A percentile compares a stretch with the other conserved stretches of the same genome.
phyloP scores from a whole-genome alignment of 192 early-diverging fungal genomes.

The Rhizoclosmatium sp. region DNA sequence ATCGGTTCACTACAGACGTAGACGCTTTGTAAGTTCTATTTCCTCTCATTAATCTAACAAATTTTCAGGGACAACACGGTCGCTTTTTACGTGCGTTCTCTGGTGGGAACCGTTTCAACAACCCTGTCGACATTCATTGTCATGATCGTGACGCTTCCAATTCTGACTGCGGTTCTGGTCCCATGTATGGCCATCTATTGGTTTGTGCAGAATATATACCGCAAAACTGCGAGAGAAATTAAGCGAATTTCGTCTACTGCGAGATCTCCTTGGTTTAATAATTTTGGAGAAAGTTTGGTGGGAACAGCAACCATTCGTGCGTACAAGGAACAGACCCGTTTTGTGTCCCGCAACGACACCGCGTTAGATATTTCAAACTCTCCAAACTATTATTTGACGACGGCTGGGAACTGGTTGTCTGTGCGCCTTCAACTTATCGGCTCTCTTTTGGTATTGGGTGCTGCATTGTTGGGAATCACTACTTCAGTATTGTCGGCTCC shows the following conservation, averaged over 20 bases:
- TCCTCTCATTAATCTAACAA: not conserved
- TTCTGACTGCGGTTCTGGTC: conserved; percentile 63
- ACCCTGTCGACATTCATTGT: conserved; percentile 21
- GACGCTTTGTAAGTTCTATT: conserved; percentile 36
- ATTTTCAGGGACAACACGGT: not conserved
- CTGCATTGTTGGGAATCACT: conserved; percentile 73
- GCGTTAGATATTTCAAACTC: conserved; percentile 40
- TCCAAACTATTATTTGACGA: conserved; percentile 77
- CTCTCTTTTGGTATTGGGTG: conserved; percentile 73
- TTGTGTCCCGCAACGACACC: conserved; percentile 58
- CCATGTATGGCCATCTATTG: conserved; percentile 80
- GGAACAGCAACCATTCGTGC: conserved; percentile 47
- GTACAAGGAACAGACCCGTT: conserved; percentile 14
- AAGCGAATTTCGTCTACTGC: conserved; percentile 40
- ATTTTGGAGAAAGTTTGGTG: conserved; percentile 46
- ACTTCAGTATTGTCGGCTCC: conserved; percentile 70
- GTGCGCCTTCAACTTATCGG: conserved; percentile 57
- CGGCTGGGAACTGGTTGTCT: conserved; percentile 72
- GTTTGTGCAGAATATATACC: conserved; percentile 74
- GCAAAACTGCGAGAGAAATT: conserved; percentile 65
- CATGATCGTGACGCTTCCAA: conserved; percentile 59
- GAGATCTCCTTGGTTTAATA: conserved; percentile 40
- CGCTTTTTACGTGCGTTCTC: not conserved
- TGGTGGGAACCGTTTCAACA: conserved; percentile 13
- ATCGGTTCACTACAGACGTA: conserved; percentile 63